Base-by-base conservation (phyloP, 163 green algal species). In the Scenedesmus sp. region DNA sequence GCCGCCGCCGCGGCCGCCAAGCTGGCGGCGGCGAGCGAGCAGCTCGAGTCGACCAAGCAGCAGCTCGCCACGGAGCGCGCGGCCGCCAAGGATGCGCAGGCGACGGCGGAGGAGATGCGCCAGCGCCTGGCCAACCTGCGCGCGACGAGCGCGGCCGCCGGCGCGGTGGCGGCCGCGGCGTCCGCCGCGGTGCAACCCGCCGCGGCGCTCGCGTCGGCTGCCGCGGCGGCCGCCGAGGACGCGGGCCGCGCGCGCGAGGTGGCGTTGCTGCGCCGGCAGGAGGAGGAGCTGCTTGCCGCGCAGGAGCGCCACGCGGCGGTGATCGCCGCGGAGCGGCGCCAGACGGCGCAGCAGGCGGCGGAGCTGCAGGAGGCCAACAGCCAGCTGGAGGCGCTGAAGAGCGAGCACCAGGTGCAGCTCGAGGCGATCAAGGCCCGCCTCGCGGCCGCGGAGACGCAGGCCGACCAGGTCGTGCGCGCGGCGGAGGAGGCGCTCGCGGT, bases 101-200 rank as follows among this genome's bases (percentile, higher is more conserved):
- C 2, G 15, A 34, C 28, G 6, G 42, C 51, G 3, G 18, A 65
- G 10, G 67, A 76, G 67, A 26, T 64, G 48, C 54, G 63, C n/a
- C 47, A 64, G 47, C 67, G 67, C 7, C 34, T 76, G 33, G 54
- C 20, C 34, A 64, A 76, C 47, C 26, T 65, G 51, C 50, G 36
- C 1, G n/a, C 29, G 6, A 76, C 31, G 6, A 62, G 29, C 39
- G 58, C 58, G 31, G 29, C 42, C 5, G 58, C 42, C 29, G 58
- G 44, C 29, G 58, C 58, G 3, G 24, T 66, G 44, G 58, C 58
- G 28, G 47, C 51, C 36, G 66, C 36, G 11, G 47, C 47, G 13
- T 36, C 31, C 26, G 48, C 28, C 11, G 66, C 28, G 7, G 48
- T 63, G 6, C 18, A 75, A 42, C 28, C 67, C 18, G 28, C 64